phyloP scores from a whole-genome alignment of 768 basidiomycete genomes.

The Phylloporus sp. region DNA sequence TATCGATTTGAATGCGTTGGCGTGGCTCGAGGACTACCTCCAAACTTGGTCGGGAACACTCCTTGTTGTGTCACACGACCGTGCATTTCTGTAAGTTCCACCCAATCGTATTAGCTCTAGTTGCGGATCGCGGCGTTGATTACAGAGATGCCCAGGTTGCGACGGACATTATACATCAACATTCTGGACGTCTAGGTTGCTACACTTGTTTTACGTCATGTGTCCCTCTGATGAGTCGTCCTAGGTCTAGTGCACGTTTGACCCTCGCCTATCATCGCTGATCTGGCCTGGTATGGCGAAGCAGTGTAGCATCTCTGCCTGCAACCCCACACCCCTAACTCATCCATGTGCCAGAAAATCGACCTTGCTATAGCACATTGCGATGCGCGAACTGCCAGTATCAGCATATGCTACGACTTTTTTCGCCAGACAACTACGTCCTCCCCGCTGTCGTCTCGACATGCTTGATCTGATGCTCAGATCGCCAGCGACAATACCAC shows the following conservation, averaged over 20 bases:
- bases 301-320: slow-evolving; percentile 42
- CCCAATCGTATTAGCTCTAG: neutral
- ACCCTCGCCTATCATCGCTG: slow-evolving; percentile 87
- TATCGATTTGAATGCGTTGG: slow-evolving; percentile 93
- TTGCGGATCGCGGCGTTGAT: slow-evolving; percentile 1
- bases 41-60: slow-evolving; percentile 93
- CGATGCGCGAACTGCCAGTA: slow-evolving; percentile 91
- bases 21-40: slow-evolving; percentile 96
- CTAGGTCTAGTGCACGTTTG: slow-evolving; percentile 77
- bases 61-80: slow-evolving; percentile 97
- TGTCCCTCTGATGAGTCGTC: slow-evolving; percentile 4
- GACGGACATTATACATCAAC: slow-evolving; percentile 97
- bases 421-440: slow-evolving; percentile 93
- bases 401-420: slow-evolving; percentile 94
- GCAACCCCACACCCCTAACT: no score
- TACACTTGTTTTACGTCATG: no score
- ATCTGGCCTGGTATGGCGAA: slow-evolving; percentile 89
- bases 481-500: slow-evolving; percentile 90
- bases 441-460: no score
- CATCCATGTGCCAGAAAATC: slow-evolving; percentile 96
- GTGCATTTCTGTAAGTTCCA: slow-evolving; percentile 77
- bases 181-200: slow-evolving; percentile 80
- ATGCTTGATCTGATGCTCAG: slow-evolving; percentile 39
- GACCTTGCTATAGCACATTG: slow-evolving; percentile 89
- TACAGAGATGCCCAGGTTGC: slow-evolving; percentile 87